Evolutionary conservation across 192 early-diverging fungal genomes (phyloP).

Genomic region (Dissophora ornata): DNA sequence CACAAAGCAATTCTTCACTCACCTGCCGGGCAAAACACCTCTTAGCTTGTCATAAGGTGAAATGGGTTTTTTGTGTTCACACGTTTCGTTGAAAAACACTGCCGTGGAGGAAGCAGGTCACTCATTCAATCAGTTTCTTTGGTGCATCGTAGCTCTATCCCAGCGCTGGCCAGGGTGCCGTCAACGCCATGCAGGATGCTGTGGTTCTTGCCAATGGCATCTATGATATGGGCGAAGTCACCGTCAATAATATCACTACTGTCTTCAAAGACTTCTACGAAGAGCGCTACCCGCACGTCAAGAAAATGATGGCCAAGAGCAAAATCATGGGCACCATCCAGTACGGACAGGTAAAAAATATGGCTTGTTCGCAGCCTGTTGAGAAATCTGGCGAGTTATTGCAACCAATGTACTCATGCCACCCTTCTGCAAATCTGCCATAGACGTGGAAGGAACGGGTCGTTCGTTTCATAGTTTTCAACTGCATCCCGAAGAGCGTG

Average conservation of each 20-base stretch:
- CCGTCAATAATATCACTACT: slow-evolving; percentile 1
- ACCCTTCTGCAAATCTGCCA: no score
- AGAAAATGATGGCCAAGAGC: slow-evolving; percentile 4
- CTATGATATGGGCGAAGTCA: slow-evolving; percentile 8
- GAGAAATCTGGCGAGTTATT: no score
- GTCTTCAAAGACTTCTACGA: slow-evolving; percentile 23
- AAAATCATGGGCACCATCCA: slow-evolving; percentile 17
- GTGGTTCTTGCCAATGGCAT: slow-evolving; percentile 27
- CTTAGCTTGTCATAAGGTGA: slow-evolving; percentile 18
- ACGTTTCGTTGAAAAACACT: no score
- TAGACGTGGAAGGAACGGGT: slow-evolving; percentile 13
- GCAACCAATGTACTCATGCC: no score
- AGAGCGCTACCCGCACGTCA: slow-evolving; percentile 15
- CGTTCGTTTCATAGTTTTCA: slow-evolving; percentile 13
- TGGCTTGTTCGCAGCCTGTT: not conserved
- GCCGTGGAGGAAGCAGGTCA: no score
- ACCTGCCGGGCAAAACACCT: no score
- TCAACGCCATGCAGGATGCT: slow-evolving; percentile 34
- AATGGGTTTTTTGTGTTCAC: no score
- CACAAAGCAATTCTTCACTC: no score
- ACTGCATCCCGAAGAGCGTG: slow-evolving; percentile 12
- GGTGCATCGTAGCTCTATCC: slow-evolving; percentile 9
- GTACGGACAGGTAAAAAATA: slow-evolving; percentile 27
- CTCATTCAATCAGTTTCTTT: not conserved
- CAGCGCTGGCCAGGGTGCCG: no score